Percentiles rank a stretch among this genome's conserved stretches.
phyloP scores from a whole-genome alignment of 139 green algal genomes.

The Micractinium conductrix region DNA sequence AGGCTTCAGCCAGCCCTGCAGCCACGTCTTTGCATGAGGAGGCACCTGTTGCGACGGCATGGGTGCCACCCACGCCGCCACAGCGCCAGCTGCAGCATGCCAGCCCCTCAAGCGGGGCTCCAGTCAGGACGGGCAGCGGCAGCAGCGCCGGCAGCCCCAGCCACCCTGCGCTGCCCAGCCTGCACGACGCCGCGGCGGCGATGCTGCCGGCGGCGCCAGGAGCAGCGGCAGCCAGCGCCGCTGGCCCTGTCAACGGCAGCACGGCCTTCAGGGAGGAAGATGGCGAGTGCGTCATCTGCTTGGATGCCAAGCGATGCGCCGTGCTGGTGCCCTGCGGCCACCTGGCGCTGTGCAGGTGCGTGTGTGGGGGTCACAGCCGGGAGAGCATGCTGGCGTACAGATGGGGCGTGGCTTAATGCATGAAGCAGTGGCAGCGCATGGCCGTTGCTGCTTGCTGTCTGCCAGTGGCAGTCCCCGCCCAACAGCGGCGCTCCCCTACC shows the following conservation, averaged over 20 bases:
- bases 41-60: too few species aligned
- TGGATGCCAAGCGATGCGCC: neutral
- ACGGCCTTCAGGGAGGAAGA: too few species aligned
- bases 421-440: too few species aligned
- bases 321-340: conserved; percentile 1
- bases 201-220: neutral
- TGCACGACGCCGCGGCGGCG: neutral
- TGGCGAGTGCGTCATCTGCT: neutral
- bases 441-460: too few species aligned
- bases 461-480: too few species aligned
- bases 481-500: too few species aligned
- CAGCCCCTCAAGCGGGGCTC: too few species aligned
- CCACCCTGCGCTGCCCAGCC: neutral
- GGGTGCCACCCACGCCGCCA: neutral
- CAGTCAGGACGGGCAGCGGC: neutral
- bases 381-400: too few species aligned
- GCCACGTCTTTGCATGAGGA: too few species aligned
- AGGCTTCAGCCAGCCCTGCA: too few species aligned
- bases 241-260: too few species aligned
- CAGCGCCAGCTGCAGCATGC: neutral
- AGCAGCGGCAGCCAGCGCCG: neutral
- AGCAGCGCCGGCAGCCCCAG: neutral
- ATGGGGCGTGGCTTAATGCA: too few species aligned
- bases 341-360: conserved; percentile 2
- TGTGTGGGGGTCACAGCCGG: neutral